These are phyloP conservation scores for Triadica sebifera DNA, from an alignment of 345 rosid species.

Conservation along the genomic window DNA sequence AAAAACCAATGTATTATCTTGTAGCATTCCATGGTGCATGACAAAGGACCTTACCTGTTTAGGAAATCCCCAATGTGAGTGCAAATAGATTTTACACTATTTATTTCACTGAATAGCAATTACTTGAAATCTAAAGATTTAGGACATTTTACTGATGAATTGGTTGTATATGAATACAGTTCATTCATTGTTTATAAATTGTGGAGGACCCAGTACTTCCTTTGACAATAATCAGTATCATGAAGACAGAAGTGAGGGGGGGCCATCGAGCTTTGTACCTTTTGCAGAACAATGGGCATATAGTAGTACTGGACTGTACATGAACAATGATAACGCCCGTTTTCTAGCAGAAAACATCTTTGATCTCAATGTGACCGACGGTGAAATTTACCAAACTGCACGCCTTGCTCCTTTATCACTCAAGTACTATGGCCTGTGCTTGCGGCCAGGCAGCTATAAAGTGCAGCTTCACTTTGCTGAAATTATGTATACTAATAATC, in stretches of 20 bases:
- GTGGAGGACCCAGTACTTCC: slow-evolving; percentile 46
- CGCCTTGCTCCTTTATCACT: slow-evolving; percentile 74
- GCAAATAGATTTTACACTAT: background rate
- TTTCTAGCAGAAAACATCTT: slow-evolving; percentile 35
- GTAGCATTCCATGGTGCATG: slow-evolving; percentile 50
- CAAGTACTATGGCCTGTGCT: slow-evolving; percentile 75
- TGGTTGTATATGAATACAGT: slow-evolving; percentile 31
- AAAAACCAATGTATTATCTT: background rate
- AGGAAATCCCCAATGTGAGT: slow-evolving; percentile 44
- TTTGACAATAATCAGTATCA: slow-evolving; percentile 37
- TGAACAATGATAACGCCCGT: background rate
- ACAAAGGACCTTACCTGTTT: slow-evolving; percentile 67
- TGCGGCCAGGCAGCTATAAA: slow-evolving; percentile 56
- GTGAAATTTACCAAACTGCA: slow-evolving; percentile 50
- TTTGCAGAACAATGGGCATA: slow-evolving; percentile 52
- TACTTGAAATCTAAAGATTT: no score
- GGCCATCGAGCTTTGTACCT: slow-evolving; percentile 40
- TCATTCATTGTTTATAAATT: slow-evolving; percentile 67
- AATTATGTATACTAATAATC: slow-evolving; percentile 58
- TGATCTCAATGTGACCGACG: slow-evolving; percentile 33
- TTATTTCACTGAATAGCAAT: no score
- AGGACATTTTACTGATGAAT: background rate
- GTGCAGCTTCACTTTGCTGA: slow-evolving; percentile 86
- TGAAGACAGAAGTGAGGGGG: slow-evolving; percentile 42
- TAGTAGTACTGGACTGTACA: slow-evolving; percentile 64